A percentile compares a stretch with the other conserved stretches of the same genome.
Conservation (phyloP, 352 stramenopile species). For the Phytophthora nicotianae region DNA sequence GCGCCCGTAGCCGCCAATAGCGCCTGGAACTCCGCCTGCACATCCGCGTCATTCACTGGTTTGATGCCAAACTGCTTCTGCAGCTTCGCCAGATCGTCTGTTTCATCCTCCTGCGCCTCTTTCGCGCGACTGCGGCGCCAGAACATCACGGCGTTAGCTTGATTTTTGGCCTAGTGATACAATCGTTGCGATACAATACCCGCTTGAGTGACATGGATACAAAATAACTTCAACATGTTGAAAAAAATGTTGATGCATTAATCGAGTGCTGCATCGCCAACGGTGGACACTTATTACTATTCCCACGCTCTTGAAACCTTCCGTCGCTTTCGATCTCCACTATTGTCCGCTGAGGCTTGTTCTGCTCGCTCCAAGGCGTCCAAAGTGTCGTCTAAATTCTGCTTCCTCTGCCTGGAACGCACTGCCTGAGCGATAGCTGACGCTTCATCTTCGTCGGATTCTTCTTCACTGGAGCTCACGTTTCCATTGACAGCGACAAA, state of each 20-base stretch:
- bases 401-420: constrained; percentile 7
- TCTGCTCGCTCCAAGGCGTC: constrained; percentile 54
- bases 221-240: neutral
- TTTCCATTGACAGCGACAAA: constrained; percentile 68
- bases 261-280: too few relatives aligned
- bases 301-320: constrained; percentile 25
- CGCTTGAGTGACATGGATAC: constrained; percentile 20
- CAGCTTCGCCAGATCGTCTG: constrained; percentile 61
- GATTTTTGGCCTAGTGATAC: constrained; percentile 2
- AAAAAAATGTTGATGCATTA: neutral
- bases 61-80: constrained; percentile 84
- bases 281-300: constrained; percentile 6
- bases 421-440: constrained; percentile 10
- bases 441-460: constrained; percentile 19
- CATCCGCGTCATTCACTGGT: constrained; percentile 67
- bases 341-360: constrained; percentile 5
- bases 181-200: constrained; percentile 11
- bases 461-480: constrained; percentile 41
- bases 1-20: constrained; percentile 42
- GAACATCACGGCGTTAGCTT: constrained; percentile 47
- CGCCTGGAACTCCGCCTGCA: constrained; percentile 66
- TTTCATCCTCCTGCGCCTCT: constrained; percentile 20
- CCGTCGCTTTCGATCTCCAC: constrained; percentile 7
- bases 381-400: constrained; percentile 41
- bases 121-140: constrained; percentile 56